Conservation (phyloP, 2,329 filamentous ascomycete species). For the Acarospora socialis region DNA sequence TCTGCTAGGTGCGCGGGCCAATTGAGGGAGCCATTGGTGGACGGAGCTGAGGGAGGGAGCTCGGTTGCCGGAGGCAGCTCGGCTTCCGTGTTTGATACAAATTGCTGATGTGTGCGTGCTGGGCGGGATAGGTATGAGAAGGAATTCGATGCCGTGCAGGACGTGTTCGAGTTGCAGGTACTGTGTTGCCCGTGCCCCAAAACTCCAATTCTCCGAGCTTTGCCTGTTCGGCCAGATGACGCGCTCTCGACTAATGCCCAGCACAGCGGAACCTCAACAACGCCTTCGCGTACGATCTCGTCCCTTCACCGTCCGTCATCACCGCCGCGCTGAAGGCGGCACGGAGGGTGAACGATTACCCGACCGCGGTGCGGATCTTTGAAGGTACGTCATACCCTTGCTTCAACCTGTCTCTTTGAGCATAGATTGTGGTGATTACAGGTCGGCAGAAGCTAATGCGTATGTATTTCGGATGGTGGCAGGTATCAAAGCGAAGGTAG, state of each 20-base stretch:
- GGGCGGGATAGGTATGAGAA: constrained; percentile 80
- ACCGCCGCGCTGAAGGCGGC: constrained; percentile 85
- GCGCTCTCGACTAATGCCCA: no score
- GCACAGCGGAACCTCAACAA: constrained; percentile 89
- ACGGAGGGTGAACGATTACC: constrained; percentile 93
- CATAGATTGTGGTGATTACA: neutral
- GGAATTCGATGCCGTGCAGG: constrained; percentile 94
- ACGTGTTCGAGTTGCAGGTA: constrained; percentile 99
- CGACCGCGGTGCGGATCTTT: constrained; percentile 94
- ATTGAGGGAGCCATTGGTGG: neutral
- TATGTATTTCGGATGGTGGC: constrained; percentile 14
- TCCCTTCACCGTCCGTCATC: constrained; percentile 84
- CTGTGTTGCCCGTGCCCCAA: no score
- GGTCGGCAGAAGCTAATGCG: constrained; percentile 5
- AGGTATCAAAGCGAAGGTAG: constrained; percentile 99
- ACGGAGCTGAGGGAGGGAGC: neutral
- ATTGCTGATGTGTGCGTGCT: constrained; percentile 26
- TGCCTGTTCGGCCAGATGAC: no score
- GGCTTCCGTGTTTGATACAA: constrained; percentile 20
- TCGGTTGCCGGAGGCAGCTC: constrained; percentile 12
- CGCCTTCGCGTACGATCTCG: constrained; percentile 98
- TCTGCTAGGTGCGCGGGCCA: constrained; percentile 60
- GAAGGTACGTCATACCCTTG: constrained; percentile 54
- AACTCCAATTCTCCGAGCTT: no score
- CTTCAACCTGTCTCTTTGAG: constrained; percentile 4